Percentiles rank a stretch among this genome's conserved stretches.
These are phyloP conservation scores for Croton setiger DNA, from an alignment of 441 rosid species.

Conservation along the genomic window DNA sequence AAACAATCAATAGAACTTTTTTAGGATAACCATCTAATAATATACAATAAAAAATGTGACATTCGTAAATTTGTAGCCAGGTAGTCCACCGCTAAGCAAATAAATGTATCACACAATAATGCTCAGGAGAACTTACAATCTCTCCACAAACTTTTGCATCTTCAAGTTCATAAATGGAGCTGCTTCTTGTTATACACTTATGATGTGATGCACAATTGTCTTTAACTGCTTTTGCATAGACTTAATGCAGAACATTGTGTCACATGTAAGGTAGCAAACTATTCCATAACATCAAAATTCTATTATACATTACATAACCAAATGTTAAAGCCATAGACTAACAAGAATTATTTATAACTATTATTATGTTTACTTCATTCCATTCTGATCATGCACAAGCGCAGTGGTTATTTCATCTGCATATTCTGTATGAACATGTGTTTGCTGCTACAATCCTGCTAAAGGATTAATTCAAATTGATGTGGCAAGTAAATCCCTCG, in stretches of 20 bases:
- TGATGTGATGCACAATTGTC: neutral
- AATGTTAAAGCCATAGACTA: neutral
- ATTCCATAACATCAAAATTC: neutral
- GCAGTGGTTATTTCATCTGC: neutral
- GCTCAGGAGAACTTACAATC: neutral
- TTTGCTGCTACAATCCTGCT: neutral
- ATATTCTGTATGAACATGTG: neutral
- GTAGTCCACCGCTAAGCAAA: neutral
- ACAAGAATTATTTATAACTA: neutral
- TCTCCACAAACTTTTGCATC: neutral
- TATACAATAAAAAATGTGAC: neutral
- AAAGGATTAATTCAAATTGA: neutral
- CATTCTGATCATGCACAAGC: neutral
- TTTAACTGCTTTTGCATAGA: neutral
- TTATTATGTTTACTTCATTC: neutral
- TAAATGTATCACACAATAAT: neutral
- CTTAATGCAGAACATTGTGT: neutral
- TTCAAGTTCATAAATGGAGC: neutral
- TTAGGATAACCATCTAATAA: neutral
- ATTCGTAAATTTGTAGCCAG: neutral
- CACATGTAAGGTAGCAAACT: neutral
- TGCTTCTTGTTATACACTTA: neutral
- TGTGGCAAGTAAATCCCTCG: neutral
- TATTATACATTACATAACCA: too few species aligned
- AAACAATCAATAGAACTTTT: neutral